Conservation (phyloP, 2,329 filamentous ascomycete species). For the Blumeria hordei region DNA sequence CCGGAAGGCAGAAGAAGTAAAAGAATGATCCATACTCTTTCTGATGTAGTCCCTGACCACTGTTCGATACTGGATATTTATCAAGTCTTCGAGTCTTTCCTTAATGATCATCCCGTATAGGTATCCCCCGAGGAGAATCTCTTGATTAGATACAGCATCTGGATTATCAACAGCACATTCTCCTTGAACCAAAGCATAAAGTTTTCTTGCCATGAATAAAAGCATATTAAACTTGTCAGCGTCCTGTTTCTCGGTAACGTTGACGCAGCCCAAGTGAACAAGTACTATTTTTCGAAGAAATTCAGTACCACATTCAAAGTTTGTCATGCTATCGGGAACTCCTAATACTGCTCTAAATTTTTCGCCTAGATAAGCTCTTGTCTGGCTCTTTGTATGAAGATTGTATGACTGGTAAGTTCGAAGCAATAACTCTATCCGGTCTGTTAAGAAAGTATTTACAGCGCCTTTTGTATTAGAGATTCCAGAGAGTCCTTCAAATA, state of each 20-base stretch:
- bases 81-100: constrained; percentile 76
- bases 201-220: constrained; percentile 86
- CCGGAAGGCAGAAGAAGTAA: constrained; percentile 52
- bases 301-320: constrained; percentile 76
- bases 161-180: constrained; percentile 89
- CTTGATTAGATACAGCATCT: constrained; percentile 88
- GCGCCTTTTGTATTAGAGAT: constrained; percentile 50
- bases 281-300: constrained; percentile 77
- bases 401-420: constrained; percentile 84
- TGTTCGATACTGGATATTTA: constrained; percentile 28
- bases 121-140: constrained; percentile 79
- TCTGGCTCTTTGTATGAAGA: constrained; percentile 59
- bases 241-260: constrained; percentile 67
- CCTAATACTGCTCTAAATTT: constrained; percentile 80
- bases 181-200: constrained; percentile 78
- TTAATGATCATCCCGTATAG: constrained; percentile 91
- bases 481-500: constrained; percentile 83
- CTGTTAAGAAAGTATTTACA: constrained; percentile 78
- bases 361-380: constrained; percentile 63
- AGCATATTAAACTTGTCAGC: constrained; percentile 84
- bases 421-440: constrained; percentile 76
- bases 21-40: constrained; percentile 37
- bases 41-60: constrained; percentile 32
- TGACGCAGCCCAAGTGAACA: constrained; percentile 67
- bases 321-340: constrained; percentile 58